These are phyloP conservation scores for Silene noctiflora DNA, from an alignment of 179 eudicot species.

Conservation along the genomic window DNA sequence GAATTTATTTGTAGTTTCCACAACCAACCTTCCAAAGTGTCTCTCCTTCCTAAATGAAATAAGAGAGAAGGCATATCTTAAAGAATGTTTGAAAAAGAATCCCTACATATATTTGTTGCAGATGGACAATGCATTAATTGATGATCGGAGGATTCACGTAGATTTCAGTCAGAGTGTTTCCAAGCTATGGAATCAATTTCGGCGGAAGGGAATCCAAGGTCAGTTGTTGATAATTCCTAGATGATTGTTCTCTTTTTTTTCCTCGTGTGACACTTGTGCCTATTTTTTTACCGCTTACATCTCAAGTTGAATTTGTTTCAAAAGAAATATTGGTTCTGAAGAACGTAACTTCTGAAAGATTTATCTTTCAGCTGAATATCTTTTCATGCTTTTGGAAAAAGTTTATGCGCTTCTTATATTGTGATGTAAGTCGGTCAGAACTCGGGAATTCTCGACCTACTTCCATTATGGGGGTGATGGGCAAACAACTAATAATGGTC, in stretches of 20 bases:
- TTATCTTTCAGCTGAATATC: background rate
- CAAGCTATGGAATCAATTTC: constrained; percentile 80
- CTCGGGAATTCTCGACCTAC: no score
- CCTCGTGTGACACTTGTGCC: background rate
- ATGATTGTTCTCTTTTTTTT: background rate
- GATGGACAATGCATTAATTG: constrained; percentile 98
- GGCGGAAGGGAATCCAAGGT: constrained; percentile 62
- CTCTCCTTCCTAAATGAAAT: background rate
- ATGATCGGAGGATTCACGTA: constrained; percentile 91
- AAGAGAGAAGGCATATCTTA: background rate
- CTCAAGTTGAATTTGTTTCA: background rate
- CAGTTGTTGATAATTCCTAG: constrained; percentile 9
- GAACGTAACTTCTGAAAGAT: background rate
- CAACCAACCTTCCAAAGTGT: background rate
- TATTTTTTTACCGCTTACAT: no score
- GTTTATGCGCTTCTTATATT: background rate
- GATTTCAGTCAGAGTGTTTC: constrained; percentile 99
- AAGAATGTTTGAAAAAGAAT: background rate
- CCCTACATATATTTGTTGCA: constrained; percentile 28
- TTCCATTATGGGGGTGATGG: no score
- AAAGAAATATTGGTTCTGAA: background rate
- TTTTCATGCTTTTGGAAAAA: background rate
- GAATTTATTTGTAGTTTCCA: background rate
- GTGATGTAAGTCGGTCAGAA: no score
- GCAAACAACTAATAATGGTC: no score